phyloP scores from a whole-genome alignment of 768 basidiomycete genomes.

The Rhizopogon vesiculosus region DNA sequence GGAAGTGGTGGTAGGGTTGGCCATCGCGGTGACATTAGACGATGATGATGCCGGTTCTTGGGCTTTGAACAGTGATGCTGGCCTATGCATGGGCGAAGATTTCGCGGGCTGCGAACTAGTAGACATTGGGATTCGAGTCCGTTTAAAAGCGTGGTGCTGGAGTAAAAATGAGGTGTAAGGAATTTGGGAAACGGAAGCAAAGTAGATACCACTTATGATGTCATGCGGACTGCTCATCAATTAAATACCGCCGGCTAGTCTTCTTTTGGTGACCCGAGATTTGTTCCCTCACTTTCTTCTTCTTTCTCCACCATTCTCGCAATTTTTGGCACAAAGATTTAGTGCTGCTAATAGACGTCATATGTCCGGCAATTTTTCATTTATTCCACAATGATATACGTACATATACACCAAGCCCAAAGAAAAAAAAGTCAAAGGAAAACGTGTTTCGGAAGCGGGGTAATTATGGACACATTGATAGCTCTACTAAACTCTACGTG shows the following conservation, averaged over 20 bases:
- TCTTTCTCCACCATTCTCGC: neutral
- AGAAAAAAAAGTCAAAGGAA: too few species aligned
- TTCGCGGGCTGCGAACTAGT: neutral
- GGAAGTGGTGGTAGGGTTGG: neutral
- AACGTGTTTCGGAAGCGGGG: neutral
- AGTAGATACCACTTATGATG: constrained; percentile 1
- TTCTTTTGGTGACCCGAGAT: neutral
- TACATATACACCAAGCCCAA: too few species aligned
- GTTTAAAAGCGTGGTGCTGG: neutral
- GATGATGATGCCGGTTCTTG: neutral
- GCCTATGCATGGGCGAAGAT: neutral
- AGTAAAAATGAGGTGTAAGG: neutral
- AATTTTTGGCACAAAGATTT: neutral
- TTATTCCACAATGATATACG: too few species aligned
- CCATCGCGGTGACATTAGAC: neutral
- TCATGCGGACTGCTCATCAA: neutral
- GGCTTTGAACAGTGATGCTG: neutral
- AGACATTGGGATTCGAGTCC: constrained; percentile 18
- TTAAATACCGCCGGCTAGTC: neutral
- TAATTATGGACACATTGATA: constrained; percentile 1
- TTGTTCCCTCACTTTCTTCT: neutral
- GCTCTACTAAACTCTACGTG: constrained; percentile 6
- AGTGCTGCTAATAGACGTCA: too few species aligned
- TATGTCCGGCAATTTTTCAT: too few species aligned
- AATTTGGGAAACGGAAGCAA: neutral